phyloP scores from a whole-genome alignment of 2,329 filamentous ascomycete species.

The Colletotrichum melonis region DNA sequence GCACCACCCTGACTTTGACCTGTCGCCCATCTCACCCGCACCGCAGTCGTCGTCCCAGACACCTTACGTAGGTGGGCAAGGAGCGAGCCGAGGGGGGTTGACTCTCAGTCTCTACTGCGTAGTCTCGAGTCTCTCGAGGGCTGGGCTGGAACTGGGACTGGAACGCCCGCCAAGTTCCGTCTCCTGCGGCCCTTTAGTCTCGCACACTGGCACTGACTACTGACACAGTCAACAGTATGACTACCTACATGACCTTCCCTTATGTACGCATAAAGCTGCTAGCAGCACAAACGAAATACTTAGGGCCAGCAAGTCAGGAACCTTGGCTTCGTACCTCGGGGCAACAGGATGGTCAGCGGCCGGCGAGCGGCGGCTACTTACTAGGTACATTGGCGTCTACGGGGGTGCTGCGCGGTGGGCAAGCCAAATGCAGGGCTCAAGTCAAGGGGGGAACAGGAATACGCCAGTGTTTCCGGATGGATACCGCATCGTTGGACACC shows the following conservation, averaged over 20 bases:
- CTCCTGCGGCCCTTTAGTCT: not conserved
- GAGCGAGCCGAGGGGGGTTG: conserved; percentile 11
- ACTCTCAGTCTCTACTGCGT: too few species aligned
- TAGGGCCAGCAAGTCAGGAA: not conserved
- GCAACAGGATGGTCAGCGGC: not conserved
- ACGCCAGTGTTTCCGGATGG: conserved; percentile 12
- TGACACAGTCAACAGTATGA: not conserved
- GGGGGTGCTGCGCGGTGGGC: not conserved
- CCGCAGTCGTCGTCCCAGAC: not conserved
- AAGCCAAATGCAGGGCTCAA: conserved; percentile 12
- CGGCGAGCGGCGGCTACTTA: conserved; percentile 25
- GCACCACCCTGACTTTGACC: conserved; percentile 3
- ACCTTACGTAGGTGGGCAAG: conserved; percentile 4
- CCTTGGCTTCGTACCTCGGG: not conserved
- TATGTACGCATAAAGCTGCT: too few species aligned
- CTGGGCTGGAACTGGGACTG: not conserved
- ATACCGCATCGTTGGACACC: not conserved
- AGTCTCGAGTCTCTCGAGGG: too few species aligned
- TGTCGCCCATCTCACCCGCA: not conserved
- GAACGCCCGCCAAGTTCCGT: conserved; percentile 12
- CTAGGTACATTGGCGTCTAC: conserved; percentile 14
- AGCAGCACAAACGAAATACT: too few species aligned
- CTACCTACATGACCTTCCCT: not conserved
- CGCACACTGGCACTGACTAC: not conserved
- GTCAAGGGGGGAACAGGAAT: not conserved